phyloP scores from a whole-genome alignment of 2,329 filamentous ascomycete species.

The Pestalotiopsis sp. region DNA sequence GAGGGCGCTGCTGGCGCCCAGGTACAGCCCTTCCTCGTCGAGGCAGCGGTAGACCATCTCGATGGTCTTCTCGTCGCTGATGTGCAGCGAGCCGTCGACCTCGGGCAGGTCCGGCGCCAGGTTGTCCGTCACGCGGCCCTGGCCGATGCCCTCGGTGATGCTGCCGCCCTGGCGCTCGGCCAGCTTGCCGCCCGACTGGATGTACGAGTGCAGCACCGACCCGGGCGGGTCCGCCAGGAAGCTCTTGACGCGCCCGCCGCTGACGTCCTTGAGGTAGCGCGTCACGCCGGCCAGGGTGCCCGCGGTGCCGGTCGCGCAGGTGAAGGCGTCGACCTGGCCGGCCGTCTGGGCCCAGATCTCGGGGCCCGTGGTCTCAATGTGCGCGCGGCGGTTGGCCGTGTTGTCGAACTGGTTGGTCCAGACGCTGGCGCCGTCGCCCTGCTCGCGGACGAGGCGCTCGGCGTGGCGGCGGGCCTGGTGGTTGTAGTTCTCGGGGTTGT shows the following conservation, averaged over 20 bases:
- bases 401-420: conserved; percentile 99
- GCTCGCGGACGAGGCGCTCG: conserved; percentile 72
- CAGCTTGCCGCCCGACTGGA: conserved; percentile 81
- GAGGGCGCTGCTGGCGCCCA: conserved; percentile 89
- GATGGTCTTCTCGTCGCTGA: conserved; percentile 91
- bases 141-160: conserved; percentile 97
- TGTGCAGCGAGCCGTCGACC: conserved; percentile 81
- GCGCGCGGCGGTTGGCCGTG: conserved; percentile 86
- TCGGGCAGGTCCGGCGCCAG: conserved; percentile 81
- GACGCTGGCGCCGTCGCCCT: conserved; percentile 59
- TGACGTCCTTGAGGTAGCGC: conserved; percentile 83
- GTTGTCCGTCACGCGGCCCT: conserved; percentile 96
- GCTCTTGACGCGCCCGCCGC: conserved; percentile 76
- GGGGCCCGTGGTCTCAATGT: conserved; percentile 95
- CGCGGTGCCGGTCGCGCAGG: conserved; percentile 89
- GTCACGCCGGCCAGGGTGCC: conserved; percentile 91
- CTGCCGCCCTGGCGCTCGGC: conserved; percentile 81
- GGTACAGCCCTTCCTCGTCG: conserved; percentile 93
- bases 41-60: conserved; percentile 97
- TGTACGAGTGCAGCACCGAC: conserved; percentile 90
- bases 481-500: conserved; percentile 97
- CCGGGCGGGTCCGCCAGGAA: conserved; percentile 95
- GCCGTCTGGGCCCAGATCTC: conserved; percentile 95
- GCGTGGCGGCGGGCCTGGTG: conserved; percentile 92
- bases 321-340: conserved; percentile 90